Base-by-base conservation (phyloP, 2,329 filamentous ascomycete genomes). In the Microsporum ferrugineum region DNA sequence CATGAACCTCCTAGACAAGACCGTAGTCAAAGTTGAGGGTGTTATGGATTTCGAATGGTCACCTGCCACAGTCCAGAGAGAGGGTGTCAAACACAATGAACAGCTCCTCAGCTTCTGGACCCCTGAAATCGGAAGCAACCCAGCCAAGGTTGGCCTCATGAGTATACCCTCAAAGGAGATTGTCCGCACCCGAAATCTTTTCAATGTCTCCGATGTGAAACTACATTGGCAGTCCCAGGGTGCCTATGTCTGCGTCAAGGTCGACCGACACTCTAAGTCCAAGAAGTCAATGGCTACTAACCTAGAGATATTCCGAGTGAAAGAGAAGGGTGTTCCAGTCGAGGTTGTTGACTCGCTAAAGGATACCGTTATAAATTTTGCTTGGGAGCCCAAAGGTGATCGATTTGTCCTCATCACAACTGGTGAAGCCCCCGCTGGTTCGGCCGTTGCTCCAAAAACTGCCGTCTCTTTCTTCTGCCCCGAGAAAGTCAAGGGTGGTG, bases 61-160 rank as follows among this genome's bases (percentile, higher is more conserved):
- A 0, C 94, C 94, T 14, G 84, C 90, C 17, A 88, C 84, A 10
- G 85, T 88, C 8, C 84, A 85, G 71, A 86, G 92, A 63, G 91
- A 96, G 1, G 86, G 90, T 60, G 77, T 95, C 76, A 96, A 95
- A 82, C 84, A 80, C 4, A 95, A 96, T 75, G 94, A 99, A 79
- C 94, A 97, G 74, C 84, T 99, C 3, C 86, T 99, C 77, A 95
- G 89, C 79, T 99, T 91, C 84, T 99, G 94, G 94, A 97, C 94
- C 27, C 94, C 94, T 57, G 94, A 99, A 76, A 89, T 97, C 65
- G 92, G 91, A 72, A 96, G 90, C 81, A 97, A 96, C 78, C 95
- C 94, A 47, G 94, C 94, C 69, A 95, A 95, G 80, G 94, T 99
- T 68, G 91, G 88, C 67, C 79, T 99, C 69, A 97, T 99, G 92